Base-by-base conservation (phyloP, 2,329 filamentous ascomycete species). In the Cladosporium austrohemisphaericum region DNA sequence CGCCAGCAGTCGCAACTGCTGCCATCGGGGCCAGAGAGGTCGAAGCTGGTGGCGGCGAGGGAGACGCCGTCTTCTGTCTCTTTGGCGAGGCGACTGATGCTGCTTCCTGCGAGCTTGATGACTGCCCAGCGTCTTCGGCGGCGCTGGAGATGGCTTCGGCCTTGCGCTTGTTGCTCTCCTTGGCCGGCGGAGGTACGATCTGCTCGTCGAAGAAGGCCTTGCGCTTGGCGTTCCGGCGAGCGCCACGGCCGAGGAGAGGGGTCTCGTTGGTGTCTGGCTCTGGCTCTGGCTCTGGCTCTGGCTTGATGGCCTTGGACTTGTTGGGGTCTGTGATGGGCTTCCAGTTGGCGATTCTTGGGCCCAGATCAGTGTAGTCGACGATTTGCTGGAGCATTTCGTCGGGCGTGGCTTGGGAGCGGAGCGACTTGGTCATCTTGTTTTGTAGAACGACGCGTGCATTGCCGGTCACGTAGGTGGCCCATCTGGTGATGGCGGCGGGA, bases 361-460 rank as follows among this genome's bases (percentile, higher is more conserved):
- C 58, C 58, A 3, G 28, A 36, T 25, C 47, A 22, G 41, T 49
- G 49, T 59, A 62, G 48, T 52, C 36, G 38, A 63, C 53, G 16
- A 48, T 50, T 35, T 31, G 43, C 25, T 45, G 44, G 14, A 45
- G 33, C 48, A 54, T 49, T 13, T 33, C 28, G 31, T 22, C 32
- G 10, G 53, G 59, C 16, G 52, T 53, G n/a, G 29, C 44, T 19
- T 51, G 29, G 6, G 59, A 41, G 4, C 41, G 25, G 9, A 61
- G 28, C 28, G 51, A 38, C 13, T 53, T 45, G 18, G 51, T 55
- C 9, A 33, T 41, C 10, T 37, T 37, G 46, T 61, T 60, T 45
- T 49, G 60, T 20, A 57, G 56, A 26, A 63, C 11, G 35, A 60
- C 53, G 18, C 54, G 53, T n/a, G 25, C 11, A 32, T 60, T 59